Conservation (phyloP, 306 rosid species). For the Pachyrhizus erosus region DNA sequence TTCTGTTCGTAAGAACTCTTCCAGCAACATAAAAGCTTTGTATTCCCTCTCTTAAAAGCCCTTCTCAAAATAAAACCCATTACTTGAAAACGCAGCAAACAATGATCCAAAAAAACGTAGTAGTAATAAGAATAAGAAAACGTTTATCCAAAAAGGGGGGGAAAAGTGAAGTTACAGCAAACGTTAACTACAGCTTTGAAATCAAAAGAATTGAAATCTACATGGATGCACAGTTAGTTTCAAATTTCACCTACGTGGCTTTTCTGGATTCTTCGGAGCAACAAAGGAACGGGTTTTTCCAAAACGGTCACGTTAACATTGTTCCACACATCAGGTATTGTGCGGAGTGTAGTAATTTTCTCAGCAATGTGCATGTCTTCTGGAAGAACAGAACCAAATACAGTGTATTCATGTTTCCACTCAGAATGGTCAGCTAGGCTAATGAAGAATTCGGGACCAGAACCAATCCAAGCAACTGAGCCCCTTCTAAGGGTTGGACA, state of each 20-base stretch:
- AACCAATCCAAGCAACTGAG: slow-evolving; percentile 86
- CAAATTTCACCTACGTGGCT: slow-evolving; percentile 45
- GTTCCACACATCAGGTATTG: slow-evolving; percentile 82
- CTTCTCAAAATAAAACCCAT: slow-evolving; percentile 14
- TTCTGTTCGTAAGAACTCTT: not conserved
- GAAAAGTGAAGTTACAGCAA: not conserved
- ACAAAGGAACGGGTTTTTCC: slow-evolving; percentile 70
- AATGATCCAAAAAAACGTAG: not conserved
- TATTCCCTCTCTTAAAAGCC: not conserved
- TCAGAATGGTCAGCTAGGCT: slow-evolving; percentile 87
- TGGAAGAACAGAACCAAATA: slow-evolving; percentile 91
- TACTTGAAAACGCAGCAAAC: not conserved
- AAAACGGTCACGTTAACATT: slow-evolving; percentile 75
- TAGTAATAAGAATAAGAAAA: not conserved
- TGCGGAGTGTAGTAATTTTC: slow-evolving; percentile 72
- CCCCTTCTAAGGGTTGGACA: slow-evolving; percentile 84
- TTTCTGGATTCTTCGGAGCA: slow-evolving; percentile 57
- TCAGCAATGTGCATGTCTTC: slow-evolving; percentile 85
- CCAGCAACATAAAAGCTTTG: not conserved
- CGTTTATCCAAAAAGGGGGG: not conserved
- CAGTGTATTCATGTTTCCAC: slow-evolving; percentile 83
- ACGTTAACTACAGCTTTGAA: slow-evolving; percentile 1
- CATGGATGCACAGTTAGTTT: slow-evolving; percentile 3
- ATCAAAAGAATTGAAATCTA: slow-evolving; percentile 36
- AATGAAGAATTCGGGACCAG: slow-evolving; percentile 88